These are phyloP conservation scores for Phialophora verrucosa DNA, from an alignment of 2,329 filamentous ascomycete genomes.

Conservation along the genomic window DNA sequence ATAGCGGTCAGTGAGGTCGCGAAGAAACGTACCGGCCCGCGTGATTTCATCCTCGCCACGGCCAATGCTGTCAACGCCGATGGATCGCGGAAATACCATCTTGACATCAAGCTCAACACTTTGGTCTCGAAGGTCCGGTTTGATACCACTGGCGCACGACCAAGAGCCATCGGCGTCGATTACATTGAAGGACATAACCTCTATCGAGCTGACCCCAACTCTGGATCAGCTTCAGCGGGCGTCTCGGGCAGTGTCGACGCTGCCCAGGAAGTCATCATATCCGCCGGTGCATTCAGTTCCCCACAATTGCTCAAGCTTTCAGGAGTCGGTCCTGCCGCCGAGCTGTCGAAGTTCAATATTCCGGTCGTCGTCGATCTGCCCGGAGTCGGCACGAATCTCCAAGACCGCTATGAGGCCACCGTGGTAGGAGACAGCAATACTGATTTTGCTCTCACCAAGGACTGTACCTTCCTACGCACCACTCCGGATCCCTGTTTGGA, in stretches of 20 bases:
- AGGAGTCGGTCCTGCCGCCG: constrained; percentile 63
- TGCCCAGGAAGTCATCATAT: constrained; percentile 54
- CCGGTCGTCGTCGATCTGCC: constrained; percentile 60
- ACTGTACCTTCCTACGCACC: constrained; percentile 43
- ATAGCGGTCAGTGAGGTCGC: constrained; percentile 57
- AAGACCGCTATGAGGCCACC: constrained; percentile 62
- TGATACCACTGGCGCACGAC: constrained; percentile 46
- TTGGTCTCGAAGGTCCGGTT: constrained; percentile 56
- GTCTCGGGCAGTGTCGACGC: constrained; percentile 48
- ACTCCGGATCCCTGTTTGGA: constrained; percentile 51
- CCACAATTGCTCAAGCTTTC: constrained; percentile 69
- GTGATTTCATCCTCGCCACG: constrained; percentile 61
- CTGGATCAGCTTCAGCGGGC: constrained; percentile 41
- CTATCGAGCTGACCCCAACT: constrained; percentile 55
- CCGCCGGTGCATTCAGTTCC: constrained; percentile 65
- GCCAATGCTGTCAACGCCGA: constrained; percentile 57
- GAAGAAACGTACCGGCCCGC: constrained; percentile 58
- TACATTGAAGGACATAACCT: constrained; percentile 56
- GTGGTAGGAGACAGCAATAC: constrained; percentile 53
- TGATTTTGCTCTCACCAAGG: constrained; percentile 44
- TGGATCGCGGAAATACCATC: constrained; percentile 60
- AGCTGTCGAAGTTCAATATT: constrained; percentile 63
- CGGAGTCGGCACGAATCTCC: constrained; percentile 68
- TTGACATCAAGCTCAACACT: constrained; percentile 60
- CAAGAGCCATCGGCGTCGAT: constrained; percentile 57